Evolutionary conservation across 257 asterid genomes (phyloP).

Genomic region (Fraxinus anomala): DNA sequence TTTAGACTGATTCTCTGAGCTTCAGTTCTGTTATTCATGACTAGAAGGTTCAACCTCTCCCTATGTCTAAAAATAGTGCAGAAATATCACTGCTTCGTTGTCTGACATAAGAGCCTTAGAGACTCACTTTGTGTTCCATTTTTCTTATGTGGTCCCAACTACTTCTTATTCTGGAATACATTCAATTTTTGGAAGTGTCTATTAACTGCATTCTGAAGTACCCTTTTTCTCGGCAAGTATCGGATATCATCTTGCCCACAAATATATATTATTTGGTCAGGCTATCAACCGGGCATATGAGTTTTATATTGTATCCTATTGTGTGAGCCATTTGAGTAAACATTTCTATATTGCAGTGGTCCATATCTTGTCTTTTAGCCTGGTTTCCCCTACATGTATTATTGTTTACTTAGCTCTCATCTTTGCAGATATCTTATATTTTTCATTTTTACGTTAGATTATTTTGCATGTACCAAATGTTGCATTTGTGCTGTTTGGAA

Average conservation of each 20-base stretch:
- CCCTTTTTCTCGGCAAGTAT: too few relatives aligned
- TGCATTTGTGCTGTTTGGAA: constrained; percentile 10
- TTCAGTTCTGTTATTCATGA: neutral
- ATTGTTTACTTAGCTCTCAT: constrained; percentile 20
- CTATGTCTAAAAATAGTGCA: neutral
- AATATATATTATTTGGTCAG: neutral
- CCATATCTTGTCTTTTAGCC: neutral
- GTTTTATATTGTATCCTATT: neutral
- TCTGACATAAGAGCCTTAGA: neutral
- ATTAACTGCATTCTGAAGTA: constrained; percentile 14
- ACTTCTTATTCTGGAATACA: neutral
- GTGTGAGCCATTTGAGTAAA: neutral
- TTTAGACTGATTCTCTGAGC: neutral
- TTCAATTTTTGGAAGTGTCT: neutral
- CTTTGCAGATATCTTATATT: constrained; percentile 1
- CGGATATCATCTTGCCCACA: neutral
- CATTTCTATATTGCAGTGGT: neutral
- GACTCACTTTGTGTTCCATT: neutral
- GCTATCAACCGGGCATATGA: constrained; percentile 13
- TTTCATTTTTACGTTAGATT: neutral
- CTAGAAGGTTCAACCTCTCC: neutral
- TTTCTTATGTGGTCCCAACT: neutral
- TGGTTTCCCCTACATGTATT: constrained; percentile 7
- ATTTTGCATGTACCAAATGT: neutral
- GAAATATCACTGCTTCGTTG: neutral